Conservation (phyloP, 2,329 filamentous ascomycete genomes). For the Calonectria pauciramosa region DNA sequence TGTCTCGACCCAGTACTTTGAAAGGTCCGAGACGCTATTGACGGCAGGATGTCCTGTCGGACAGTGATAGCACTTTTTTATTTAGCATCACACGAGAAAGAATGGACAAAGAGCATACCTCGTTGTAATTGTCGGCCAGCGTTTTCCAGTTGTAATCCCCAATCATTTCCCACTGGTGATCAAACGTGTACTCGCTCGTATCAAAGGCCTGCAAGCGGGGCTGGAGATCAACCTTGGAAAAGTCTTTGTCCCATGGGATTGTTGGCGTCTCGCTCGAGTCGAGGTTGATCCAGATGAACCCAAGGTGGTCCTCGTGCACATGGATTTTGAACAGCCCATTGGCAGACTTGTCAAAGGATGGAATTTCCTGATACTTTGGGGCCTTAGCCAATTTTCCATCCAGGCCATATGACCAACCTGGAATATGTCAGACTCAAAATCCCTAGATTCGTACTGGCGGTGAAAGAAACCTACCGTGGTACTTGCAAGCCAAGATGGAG, state of each 20-base stretch:
- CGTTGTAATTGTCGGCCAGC: slow-evolving; percentile 73
- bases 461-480: slow-evolving; percentile 14
- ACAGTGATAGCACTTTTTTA: slow-evolving; percentile 69
- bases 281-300: slow-evolving; percentile 46
- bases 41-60: slow-evolving; percentile 70
- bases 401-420: slow-evolving; percentile 28
- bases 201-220: slow-evolving; percentile 59
- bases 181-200: slow-evolving; percentile 66
- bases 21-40: slow-evolving; percentile 65
- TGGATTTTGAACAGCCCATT: slow-evolving; percentile 27
- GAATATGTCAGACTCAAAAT: background rate
- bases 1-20: slow-evolving; percentile 65
- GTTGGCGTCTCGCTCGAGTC: slow-evolving; percentile 58
- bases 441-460: background rate
- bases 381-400: slow-evolving; percentile 29
- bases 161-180: slow-evolving; percentile 69
- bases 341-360: slow-evolving; percentile 20
- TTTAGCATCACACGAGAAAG: background rate
- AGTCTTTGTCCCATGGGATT: slow-evolving; percentile 64
- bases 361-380: slow-evolving; percentile 27
- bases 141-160: slow-evolving; percentile 71
- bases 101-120: background rate
- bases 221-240: slow-evolving; percentile 60
- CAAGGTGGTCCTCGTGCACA: slow-evolving; percentile 24
- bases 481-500: slow-evolving; percentile 24